These are phyloP conservation scores for Ceratocystis harringtonii DNA, from an alignment of 2,329 filamentous ascomycete genomes.

Conservation along the genomic window DNA sequence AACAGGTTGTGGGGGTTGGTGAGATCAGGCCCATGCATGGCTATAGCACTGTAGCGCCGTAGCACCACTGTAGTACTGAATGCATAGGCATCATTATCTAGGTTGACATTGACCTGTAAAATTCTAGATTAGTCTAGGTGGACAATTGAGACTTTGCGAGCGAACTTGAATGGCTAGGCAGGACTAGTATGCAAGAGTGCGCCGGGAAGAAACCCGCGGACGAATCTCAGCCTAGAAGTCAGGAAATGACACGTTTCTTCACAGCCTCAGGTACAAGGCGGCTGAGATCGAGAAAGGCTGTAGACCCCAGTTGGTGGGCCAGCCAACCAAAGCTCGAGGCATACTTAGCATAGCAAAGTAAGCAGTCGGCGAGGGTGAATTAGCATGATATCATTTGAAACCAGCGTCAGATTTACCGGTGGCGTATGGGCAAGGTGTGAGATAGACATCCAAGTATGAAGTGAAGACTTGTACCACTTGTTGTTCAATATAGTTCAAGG, in stretches of 20 bases:
- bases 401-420: no score
- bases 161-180: neutral
- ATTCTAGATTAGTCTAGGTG: neutral
- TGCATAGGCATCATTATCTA: neutral
- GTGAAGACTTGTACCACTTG: no score
- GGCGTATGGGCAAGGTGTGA: no score
- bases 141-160: neutral
- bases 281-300: no score
- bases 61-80: neutral
- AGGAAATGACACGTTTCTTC: no score
- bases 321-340: no score
- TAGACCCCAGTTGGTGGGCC: no score
- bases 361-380: no score
- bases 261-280: no score
- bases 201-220: neutral
- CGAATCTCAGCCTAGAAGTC: neutral
- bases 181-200: neutral
- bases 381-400: no score
- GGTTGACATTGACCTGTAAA: slow-evolving; percentile 2
- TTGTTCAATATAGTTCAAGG: neutral
- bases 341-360: no score
- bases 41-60: neutral
- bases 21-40: neutral
- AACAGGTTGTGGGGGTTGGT: neutral
- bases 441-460: no score